A percentile compares a stretch with the other conserved stretches of the same genome.
Evolutionary conservation across 2,329 filamentous ascomycete genomes (phyloP).

Genomic region (Cytospora piceicola): DNA sequence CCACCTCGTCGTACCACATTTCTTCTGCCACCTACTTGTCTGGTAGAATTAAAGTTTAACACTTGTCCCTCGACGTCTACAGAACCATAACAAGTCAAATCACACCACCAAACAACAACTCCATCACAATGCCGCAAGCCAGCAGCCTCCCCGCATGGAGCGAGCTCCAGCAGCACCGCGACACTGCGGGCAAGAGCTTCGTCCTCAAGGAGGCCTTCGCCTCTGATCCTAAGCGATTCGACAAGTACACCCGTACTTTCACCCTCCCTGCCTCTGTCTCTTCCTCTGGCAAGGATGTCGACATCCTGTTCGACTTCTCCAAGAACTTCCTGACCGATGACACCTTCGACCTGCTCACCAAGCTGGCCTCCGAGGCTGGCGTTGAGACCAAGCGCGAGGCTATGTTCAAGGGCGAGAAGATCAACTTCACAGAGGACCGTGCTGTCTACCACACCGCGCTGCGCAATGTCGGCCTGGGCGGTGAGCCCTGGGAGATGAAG

Average conservation of each 20-base stretch:
- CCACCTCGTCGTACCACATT: no score
- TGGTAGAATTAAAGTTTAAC: not conserved
- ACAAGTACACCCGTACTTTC: slow-evolving; percentile 88
- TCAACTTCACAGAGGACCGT: slow-evolving; percentile 98
- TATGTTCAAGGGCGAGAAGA: slow-evolving; percentile 97
- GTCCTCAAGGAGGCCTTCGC: slow-evolving; percentile 92
- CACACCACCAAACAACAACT: slow-evolving; percentile 3
- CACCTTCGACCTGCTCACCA: slow-evolving; percentile 81
- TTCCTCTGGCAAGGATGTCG: slow-evolving; percentile 55
- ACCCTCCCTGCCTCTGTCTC: slow-evolving; percentile 77
- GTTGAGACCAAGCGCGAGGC: slow-evolving; percentile 92
- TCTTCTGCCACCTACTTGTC: not conserved
- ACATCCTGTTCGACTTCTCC: slow-evolving; percentile 97
- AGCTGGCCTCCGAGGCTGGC: slow-evolving; percentile 89
- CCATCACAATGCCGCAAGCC: slow-evolving; percentile 74
- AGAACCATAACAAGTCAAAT: not conserved
- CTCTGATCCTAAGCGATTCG: slow-evolving; percentile 84
- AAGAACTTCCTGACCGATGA: slow-evolving; percentile 98
- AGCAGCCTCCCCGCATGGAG: slow-evolving; percentile 86
- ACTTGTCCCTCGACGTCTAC: not conserved
- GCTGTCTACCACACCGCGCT: slow-evolving; percentile 96
- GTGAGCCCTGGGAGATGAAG: slow-evolving; percentile 68
- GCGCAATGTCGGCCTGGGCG: slow-evolving; percentile 74
- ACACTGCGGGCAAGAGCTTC: slow-evolving; percentile 83
- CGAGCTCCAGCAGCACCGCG: slow-evolving; percentile 88